Evolutionary conservation across 345 rosid species (phyloP).

Genomic region (Geranium rotundifolium): DNA sequence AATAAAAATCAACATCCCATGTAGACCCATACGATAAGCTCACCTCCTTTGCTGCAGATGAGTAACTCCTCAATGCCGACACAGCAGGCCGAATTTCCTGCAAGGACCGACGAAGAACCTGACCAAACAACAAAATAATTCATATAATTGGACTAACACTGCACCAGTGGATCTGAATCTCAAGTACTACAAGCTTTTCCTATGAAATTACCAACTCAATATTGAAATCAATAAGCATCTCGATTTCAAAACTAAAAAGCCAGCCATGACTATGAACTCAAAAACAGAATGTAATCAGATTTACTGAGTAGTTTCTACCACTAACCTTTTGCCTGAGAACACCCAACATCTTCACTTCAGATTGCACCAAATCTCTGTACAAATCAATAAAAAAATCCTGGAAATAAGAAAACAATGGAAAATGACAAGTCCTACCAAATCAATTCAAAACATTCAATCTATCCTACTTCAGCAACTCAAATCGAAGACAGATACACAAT

Average conservation of each 20-base stretch:
- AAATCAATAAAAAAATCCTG: too few species aligned
- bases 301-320: conserved; percentile 18
- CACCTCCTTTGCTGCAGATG: conserved; percentile 67
- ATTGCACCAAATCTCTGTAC: neutral
- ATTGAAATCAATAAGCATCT: neutral
- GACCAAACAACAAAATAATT: conserved; percentile 3
- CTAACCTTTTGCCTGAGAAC: conserved; percentile 40
- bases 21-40: neutral
- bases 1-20: too few species aligned
- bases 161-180: too few species aligned
- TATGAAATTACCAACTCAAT: neutral
- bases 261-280: neutral
- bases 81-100: conserved; percentile 41
- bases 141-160: neutral
- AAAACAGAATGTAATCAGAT: conserved; percentile 14
- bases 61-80: conserved; percentile 39
- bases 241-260: neutral
- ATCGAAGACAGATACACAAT: too few species aligned
- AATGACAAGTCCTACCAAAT: too few species aligned
- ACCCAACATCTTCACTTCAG: conserved; percentile 41
- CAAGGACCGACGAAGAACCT: conserved; percentile 28
- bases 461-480: too few species aligned
- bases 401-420: neutral
- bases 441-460: too few species aligned
- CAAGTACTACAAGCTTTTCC: too few species aligned